Conservation (phyloP, 108 stramenopile genomes). For the Skeletonema grethae region DNA sequence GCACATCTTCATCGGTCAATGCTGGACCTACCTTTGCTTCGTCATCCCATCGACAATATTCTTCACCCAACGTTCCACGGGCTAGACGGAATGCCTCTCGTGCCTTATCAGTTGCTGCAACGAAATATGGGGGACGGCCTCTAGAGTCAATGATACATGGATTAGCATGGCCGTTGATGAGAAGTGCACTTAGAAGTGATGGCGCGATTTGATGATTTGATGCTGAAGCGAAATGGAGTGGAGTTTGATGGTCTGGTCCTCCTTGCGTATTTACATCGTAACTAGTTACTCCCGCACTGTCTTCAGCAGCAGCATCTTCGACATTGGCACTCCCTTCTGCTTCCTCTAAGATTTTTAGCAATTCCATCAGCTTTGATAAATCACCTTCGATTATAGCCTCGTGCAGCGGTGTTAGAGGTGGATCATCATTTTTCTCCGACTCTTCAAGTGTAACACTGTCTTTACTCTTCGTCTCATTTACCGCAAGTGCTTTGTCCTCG, state of each 20-base stretch:
- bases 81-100: constrained; percentile 86
- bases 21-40: constrained; percentile 77
- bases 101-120: constrained; percentile 64
- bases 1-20: constrained; percentile 58
- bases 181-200: constrained; percentile 36
- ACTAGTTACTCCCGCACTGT: background rate
- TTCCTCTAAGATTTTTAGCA: constrained; percentile 37
- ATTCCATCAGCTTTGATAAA: constrained; percentile 45
- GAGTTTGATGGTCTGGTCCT: constrained; percentile 40
- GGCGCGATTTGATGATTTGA: constrained; percentile 27
- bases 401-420: constrained; percentile 64
- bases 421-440: constrained; percentile 18
- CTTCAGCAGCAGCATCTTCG: constrained; percentile 23
- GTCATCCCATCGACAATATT: constrained; percentile 72
- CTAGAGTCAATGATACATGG: constrained; percentile 68
- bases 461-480: background rate
- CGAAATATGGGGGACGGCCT: constrained; percentile 70
- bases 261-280: constrained; percentile 39
- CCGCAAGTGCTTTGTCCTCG: background rate
- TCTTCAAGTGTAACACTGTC: background rate
- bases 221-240: constrained; percentile 50
- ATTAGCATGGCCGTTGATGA: constrained; percentile 75
- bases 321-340: constrained; percentile 16
- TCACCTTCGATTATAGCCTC: constrained; percentile 66
- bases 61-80: constrained; percentile 74